Base-by-base conservation (phyloP, 345 rosid species). In the Eucalyptus marginata region DNA sequence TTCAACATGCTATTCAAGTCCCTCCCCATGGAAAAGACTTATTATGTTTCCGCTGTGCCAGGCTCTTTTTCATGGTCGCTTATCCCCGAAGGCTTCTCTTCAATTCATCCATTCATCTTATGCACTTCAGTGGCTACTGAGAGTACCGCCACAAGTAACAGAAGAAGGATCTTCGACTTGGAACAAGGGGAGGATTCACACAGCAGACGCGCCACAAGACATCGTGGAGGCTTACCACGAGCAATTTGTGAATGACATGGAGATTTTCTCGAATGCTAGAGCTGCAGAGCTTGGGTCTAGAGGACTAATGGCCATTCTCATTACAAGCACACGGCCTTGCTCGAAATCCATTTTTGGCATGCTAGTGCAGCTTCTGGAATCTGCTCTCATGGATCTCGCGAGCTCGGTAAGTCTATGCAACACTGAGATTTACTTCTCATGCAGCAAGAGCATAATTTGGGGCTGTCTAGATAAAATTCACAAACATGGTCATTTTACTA, bases 1-100 rank as follows among this genome's bases (percentile, higher is more conserved):
- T 94, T 93, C 91, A 93, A 94, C 89, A 88, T 93, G 33, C 95
- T 94, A 87, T 93, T 94, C 87, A 87, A 86, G 54, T 88, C 87
- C 89, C 93, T 90, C 84, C 93, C 93, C 33, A 52, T 87, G 15
- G 88, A 89, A 49, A 91, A 87, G 20, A 90, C 88, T 40, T 92
- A 88, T 85, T 58, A 86, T 62, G 92, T 86, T n/a, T 89, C 90
- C 47, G 91, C 86, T 31, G 93, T 91, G 29, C 92, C 90, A 1
- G 94, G 93, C 43, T 92, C 93, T 13, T 93, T 93, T 93, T 80
- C 89, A 93, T 54, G 90, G 93, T 29, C 81, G 88, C 83, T 80
- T 92, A 86, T 91, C 92, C 85, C 94, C 93, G 36, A 88, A 86
- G 86, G 88, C 89, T 31, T 89, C 90, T 49, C 88, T 92, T 54